Evolutionary conservation across 352 stramenopile genomes (phyloP).

Genomic region (Globisporangium rhizosaccharum): DNA sequence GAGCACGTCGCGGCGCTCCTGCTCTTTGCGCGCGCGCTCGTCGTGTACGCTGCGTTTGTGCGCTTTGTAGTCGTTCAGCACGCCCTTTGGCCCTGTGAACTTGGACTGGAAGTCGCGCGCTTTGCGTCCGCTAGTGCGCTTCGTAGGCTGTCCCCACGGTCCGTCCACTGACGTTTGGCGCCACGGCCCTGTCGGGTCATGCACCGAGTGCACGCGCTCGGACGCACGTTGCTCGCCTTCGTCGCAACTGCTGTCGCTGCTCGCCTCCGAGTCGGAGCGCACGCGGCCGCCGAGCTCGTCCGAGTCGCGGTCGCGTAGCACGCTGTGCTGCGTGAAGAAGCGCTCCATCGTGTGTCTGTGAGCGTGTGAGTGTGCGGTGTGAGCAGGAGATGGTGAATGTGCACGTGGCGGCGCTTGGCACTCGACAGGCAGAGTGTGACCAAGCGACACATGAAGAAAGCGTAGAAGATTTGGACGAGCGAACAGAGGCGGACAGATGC

Average conservation of each 20-base stretch:
- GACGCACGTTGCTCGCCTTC: slow-evolving; percentile 51
- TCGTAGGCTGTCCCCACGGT: slow-evolving; percentile 41
- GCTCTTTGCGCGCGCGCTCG: slow-evolving; percentile 44
- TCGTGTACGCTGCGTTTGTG: slow-evolving; percentile 58
- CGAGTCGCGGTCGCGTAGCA: slow-evolving; percentile 63
- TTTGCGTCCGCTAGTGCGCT: slow-evolving; percentile 15
- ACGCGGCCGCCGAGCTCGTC: slow-evolving; percentile 46
- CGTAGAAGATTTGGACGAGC: not conserved
- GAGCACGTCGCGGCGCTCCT: slow-evolving; percentile 45
- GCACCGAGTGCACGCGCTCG: slow-evolving; percentile 58
- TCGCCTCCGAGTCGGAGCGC: slow-evolving; percentile 73
- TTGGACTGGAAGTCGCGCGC: slow-evolving; percentile 49
- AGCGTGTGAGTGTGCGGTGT: not conserved
- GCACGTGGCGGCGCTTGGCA: too few relatives aligned
- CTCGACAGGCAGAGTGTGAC: not conserved
- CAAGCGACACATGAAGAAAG: not conserved
- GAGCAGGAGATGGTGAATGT: not conserved
- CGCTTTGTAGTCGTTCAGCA: slow-evolving; percentile 79
- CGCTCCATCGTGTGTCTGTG: slow-evolving; percentile 43
- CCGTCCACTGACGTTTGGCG: slow-evolving; percentile 38
- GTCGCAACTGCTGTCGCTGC: slow-evolving; percentile 39
- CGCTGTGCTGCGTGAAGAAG: slow-evolving; percentile 77
- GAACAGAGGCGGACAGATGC: too few relatives aligned
- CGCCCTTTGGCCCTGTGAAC: slow-evolving; percentile 77
- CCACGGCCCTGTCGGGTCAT: slow-evolving; percentile 69